Evolutionary conservation across 2,329 filamentous ascomycete species (phyloP), one percentile per base, ranked within the genome.

Genomic region (Aspergillus sp.): DNA sequence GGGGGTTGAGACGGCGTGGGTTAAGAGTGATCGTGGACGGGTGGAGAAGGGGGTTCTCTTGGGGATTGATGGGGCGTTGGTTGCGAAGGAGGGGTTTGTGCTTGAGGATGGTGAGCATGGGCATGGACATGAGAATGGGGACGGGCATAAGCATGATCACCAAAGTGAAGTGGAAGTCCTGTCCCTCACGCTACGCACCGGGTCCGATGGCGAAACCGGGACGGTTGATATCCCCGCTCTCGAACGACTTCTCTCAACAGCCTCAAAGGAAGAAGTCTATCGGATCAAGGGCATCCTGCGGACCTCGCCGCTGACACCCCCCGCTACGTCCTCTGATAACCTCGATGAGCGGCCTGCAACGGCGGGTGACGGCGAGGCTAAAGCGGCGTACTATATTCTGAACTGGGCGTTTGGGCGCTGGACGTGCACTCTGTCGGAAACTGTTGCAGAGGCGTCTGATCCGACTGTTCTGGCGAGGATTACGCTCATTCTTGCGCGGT

Each of bases 321-420:
- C 80, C 0, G 81, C 81, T 2, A 79, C 79, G 52, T 82, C 83
- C 3, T 84, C 78, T 11, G 80, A 82, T 17, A 73, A 79, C 54
- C 68, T 76, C 7, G 67, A 72, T 15, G 67, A 72, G 8, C 64
- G 67, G 46, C 68, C 58, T 3, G 4, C 25, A 11, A 60, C 56
- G 15, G 58, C 51, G 38, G 34, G 51, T 4, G 54, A 52, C 7
- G 87, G 9, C 1, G 56, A 65, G 25, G 59, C 60, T 1, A 77
- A 76, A 2, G 72, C 76, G 22, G 76, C 77, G 17, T 83, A 91
- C 59, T 97, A 95, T 74, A 97, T 99, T 49, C 84, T 99, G 62
- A 99, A 99, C 76, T 99, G 95, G 95, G 95, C 95, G 0, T 99
- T 99, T 79, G 93, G 93, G 0, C 85, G 95, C 31, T 99, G 95